phyloP scores from a whole-genome alignment of 768 basidiomycete genomes.

The Lactarius sp. region DNA sequence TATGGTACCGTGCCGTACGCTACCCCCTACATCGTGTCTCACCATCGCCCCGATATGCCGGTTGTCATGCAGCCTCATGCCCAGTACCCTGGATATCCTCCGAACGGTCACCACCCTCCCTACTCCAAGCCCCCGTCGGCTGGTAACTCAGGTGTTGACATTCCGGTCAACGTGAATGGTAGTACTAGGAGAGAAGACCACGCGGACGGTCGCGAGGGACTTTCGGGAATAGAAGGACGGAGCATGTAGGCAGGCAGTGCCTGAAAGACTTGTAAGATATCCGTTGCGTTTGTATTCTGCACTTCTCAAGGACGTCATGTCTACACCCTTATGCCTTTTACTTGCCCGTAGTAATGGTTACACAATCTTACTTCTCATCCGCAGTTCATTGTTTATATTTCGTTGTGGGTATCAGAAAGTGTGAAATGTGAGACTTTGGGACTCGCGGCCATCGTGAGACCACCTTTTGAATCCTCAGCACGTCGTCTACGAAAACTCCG shows the following conservation, averaged over 20 bases:
- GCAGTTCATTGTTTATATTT: conserved; percentile 14
- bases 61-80: conserved; percentile 24
- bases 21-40: conserved; percentile 43
- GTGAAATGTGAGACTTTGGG: conserved; percentile 3
- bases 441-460: background rate
- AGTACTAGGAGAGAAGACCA: conserved; percentile 24
- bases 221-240: conserved; percentile 23
- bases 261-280: conserved; percentile 24
- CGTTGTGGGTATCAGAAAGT: background rate
- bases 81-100: conserved; percentile 28
- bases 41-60: conserved; percentile 33
- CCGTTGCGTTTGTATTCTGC: conserved; percentile 19
- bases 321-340: conserved; percentile 1
- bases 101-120: conserved; percentile 38
- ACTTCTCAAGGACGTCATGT: conserved; percentile 8
- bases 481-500: background rate
- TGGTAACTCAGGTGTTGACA: conserved; percentile 31
- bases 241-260: conserved; percentile 17
- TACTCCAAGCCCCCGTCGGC: conserved; percentile 40
- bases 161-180: conserved; percentile 16
- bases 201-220: conserved; percentile 19
- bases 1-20: conserved; percentile 44
- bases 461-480: background rate
- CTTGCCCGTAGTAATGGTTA: conserved; percentile 4
- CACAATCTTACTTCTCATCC: background rate